Percentiles rank a stretch among this genome's conserved stretches.
phyloP scores from a whole-genome alignment of 495 filamentous ascomycete species.

The Lepidopterella palustris region DNA sequence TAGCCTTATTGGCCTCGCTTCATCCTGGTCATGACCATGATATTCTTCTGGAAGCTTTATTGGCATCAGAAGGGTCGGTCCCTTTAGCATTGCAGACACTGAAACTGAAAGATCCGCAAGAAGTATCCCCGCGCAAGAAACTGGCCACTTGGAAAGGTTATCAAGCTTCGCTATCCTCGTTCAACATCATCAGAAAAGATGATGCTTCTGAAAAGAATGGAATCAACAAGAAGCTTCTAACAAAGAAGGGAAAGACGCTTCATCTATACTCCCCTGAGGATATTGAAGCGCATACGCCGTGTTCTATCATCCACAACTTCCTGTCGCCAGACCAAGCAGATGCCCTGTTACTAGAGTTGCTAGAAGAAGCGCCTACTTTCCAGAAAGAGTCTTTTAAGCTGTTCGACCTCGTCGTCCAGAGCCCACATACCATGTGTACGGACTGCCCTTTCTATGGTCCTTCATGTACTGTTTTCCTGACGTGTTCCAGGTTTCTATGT shows the following conservation, averaged over 20 bases:
- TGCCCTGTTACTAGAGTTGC: conserved; percentile 63
- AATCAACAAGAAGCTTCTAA: conserved; percentile 41
- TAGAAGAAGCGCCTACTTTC: conserved; percentile 71
- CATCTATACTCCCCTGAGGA: conserved; percentile 75
- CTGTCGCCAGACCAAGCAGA: conserved; percentile 65
- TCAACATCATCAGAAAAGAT: conserved; percentile 4
- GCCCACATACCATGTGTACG: conserved; percentile 72
- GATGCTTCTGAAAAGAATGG: not conserved
- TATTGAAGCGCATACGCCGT: conserved; percentile 73
- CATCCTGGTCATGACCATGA: conserved; percentile 57
- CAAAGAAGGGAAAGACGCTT: conserved; percentile 72
- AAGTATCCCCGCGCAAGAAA: conserved; percentile 18
- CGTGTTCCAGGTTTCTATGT: conserved; percentile 87
- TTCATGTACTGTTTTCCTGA: too few relatives aligned
- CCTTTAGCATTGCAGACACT: conserved; percentile 46
- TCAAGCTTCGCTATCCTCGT: conserved; percentile 32
- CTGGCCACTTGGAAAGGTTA: conserved; percentile 37
- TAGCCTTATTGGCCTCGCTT: conserved; percentile 75
- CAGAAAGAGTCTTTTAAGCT: conserved; percentile 68
- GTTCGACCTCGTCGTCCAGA: conserved; percentile 76
- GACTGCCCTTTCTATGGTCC: too few relatives aligned
- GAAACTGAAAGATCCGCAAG: not conserved
- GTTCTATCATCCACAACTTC: conserved; percentile 88
- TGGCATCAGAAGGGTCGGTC: conserved; percentile 73
- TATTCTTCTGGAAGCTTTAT: conserved; percentile 66